Evolutionary conservation across 306 rosid species (phyloP).

Genomic region (Abrus precatorius): DNA sequence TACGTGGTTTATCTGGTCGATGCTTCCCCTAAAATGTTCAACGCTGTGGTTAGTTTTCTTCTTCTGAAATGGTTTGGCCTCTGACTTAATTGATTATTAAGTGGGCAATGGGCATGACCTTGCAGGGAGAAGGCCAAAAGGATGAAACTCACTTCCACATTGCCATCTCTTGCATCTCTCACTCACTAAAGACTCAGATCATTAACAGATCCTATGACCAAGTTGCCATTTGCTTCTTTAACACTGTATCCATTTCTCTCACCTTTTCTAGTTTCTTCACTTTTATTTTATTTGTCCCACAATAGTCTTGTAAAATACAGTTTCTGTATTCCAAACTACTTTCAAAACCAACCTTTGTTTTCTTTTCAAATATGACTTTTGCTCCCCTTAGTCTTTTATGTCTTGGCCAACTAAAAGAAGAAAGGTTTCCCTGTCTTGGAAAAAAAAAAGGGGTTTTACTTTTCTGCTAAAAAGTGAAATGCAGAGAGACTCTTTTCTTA

Average conservation of each 20-base stretch:
- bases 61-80: not conserved
- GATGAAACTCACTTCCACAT: constrained; percentile 78
- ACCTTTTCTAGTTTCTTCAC: not conserved
- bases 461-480: no score
- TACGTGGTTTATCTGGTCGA: constrained; percentile 79
- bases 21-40: constrained; percentile 94
- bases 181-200: constrained; percentile 74
- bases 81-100: not conserved
- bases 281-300: not conserved
- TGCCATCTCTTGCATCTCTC: constrained; percentile 72
- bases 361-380: no score
- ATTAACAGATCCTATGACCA: constrained; percentile 82
- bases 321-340: no score
- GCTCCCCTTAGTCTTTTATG: no score
- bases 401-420: no score
- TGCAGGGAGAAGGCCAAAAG: constrained; percentile 50
- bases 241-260: constrained; percentile 69
- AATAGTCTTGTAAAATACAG: no score
- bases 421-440: no score
- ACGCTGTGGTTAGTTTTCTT: constrained; percentile 58
- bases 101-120: not conserved
- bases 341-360: no score
- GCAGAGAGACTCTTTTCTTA: no score
- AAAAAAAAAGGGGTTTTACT: no score
- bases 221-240: constrained; percentile 90